phyloP scores from a whole-genome alignment of 352 stramenopile genomes.

The Phytophthora boehmeriae region DNA sequence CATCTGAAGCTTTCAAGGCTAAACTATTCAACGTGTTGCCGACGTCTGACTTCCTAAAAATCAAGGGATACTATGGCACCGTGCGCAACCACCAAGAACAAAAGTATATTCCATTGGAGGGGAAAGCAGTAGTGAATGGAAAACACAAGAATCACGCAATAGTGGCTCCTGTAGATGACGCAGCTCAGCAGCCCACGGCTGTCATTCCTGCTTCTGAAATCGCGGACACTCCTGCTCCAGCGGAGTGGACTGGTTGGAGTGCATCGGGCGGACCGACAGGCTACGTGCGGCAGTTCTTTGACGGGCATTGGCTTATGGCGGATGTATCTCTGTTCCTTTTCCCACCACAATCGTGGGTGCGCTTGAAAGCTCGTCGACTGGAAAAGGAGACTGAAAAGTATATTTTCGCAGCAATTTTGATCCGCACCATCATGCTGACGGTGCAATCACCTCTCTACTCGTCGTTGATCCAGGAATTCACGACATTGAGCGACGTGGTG shows the following conservation, averaged over 20 bases:
- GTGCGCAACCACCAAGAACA: slow-evolving; percentile 23
- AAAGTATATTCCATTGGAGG: slow-evolving; percentile 30
- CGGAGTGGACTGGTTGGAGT: slow-evolving; percentile 31
- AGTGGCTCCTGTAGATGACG: slow-evolving; percentile 30
- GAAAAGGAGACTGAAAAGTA: slow-evolving; percentile 88
- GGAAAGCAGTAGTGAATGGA: background rate
- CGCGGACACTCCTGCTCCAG: slow-evolving; percentile 15
- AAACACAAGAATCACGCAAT: slow-evolving; percentile 29
- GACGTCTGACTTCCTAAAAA: slow-evolving; percentile 69
- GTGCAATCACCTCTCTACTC: slow-evolving; percentile 83
- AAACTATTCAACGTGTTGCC: slow-evolving; percentile 65
- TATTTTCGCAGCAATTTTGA: slow-evolving; percentile 82
- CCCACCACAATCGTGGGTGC: slow-evolving; percentile 68
- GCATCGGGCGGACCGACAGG: slow-evolving; percentile 17
- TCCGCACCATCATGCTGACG: slow-evolving; percentile 74
- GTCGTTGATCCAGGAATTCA: slow-evolving; percentile 82
- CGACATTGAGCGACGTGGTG: slow-evolving; percentile 67
- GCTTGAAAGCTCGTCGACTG: slow-evolving; percentile 66
- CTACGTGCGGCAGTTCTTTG: slow-evolving; percentile 61
- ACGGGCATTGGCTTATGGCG: slow-evolving; percentile 73
- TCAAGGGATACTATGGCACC: slow-evolving; percentile 56
- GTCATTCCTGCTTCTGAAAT: slow-evolving; percentile 15
- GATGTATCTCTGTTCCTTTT: slow-evolving; percentile 85
- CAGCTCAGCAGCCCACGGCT: no score
- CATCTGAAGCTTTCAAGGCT: slow-evolving; percentile 66